Evolutionary conservation across 805 yeast species (phyloP), one percentile per base, ranked within the genome.

Genomic region (Wickerhamiella azyma): DNA sequence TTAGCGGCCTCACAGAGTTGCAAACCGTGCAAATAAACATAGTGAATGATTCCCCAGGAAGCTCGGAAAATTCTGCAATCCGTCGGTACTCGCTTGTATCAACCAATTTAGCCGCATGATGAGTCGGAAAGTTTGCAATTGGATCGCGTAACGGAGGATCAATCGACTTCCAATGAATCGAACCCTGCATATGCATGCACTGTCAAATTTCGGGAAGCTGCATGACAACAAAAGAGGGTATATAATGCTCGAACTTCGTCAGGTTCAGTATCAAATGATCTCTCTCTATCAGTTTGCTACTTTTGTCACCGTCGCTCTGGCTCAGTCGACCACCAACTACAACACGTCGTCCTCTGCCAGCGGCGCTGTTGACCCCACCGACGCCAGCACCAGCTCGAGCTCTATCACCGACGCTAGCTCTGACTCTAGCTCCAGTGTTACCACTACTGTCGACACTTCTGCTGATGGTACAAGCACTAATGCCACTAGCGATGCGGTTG

Each of bases 381-480:
- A 24, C 28, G 11, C 35, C 35, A 21, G 16, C 26, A 18, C 32
- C 13, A 16, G 16, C 33, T 16, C 38, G n/a, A 11, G 17, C 39
- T n/a, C 47, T 14, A 13, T 21, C 18, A 11, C 29, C n/a, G 35
- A 18, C 17, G 21, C 41, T 17, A 18, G 5, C 21, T 4, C 3
- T 10, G 24, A 64, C 68, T 10, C 53, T 69, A 9, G 29, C 41
- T 40, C 52, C 16, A 46, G 41, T 2, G 50, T 48, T 8, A 52
- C 50, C 16, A 24, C 49, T 5, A 39, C 54, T 54, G 79, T 76
- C 77, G 81, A 88, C 65, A 85, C 88, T 61, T 66, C 59, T 50
- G 64, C 86, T 38, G 81, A 88, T 54, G 64, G 69, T 43, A 54
- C 80, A 45, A 67, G 67, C 53, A 70, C 76, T 60, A 77, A 76